Evolutionary conservation across 805 yeast species (phyloP), one percentile per base, ranked within the genome.

Genomic region (Hemisphaericaspora nanyangensis): DNA sequence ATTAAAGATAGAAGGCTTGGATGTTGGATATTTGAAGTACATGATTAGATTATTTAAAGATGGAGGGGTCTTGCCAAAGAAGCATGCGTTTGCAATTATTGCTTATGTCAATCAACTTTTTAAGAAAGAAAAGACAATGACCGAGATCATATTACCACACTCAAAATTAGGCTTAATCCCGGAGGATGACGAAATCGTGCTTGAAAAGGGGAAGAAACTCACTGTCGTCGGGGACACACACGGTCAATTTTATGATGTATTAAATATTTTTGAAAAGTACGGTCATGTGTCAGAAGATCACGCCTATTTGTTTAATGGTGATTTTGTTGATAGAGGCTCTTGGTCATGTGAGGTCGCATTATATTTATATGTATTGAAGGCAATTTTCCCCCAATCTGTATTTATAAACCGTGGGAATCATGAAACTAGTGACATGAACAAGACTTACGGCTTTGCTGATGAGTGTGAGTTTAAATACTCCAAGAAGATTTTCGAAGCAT

Each of bases 261-360:
- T 91, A 52, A 83, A 89, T 56, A 72, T 93, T 38, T 91, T 93
- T 61, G 60, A 73, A 25, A 71, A 58, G 31, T 90, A 80, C 55
- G 98, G 98, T 12, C 63, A 70, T 50, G 95, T 91, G 0, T 55
- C 70, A 4, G 67, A 72, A 2, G 61, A 65, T 3, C 97, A 90
- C 57, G 72, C 80, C 4, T 93, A 86, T 56, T 63, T 93, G 34
- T 91, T 93, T 69, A 93, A 93, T 55, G 99, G 99, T 31, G 99
- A 93, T 63, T 91, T 93, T 63, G 99, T 93, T 4, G 99, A 93
- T 60, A 75, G 99, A 55, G 99, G 99, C 5, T 85, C 95, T 13
- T 91, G 99, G 98, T 88, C 97, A 4, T 86, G 95, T 56, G 99
- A 93, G 58, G 95, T 93, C 34, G 96, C 96, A 2, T 65, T 93